Base-by-base conservation (phyloP, 1,284 basidiomycete species). In the Trichosporon faecale region DNA sequence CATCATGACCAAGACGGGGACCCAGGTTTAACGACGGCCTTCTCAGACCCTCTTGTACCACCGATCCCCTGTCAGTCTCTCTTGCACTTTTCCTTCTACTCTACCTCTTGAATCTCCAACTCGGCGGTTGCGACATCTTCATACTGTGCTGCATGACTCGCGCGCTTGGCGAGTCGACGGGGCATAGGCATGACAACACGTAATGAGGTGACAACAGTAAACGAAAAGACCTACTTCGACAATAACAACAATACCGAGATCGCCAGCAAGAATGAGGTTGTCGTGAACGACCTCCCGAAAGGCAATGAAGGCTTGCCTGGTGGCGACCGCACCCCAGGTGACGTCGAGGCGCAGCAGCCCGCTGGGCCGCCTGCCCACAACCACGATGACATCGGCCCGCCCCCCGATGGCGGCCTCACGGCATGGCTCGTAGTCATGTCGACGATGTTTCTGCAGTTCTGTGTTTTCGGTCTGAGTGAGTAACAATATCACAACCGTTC, bases 401-500 rank as follows among this genome's bases (percentile, higher is more conserved):
- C 81, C 27, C 82, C 82, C 6, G 81, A 83, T 68, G 82, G 82
- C 11, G 82, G 81, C 8, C 73, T 65, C 9, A 74, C 79, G 21
- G 82, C 82, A 31, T 83, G 82, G 81, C 68, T 74, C n/a, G 77
- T 77, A 40, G 78, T 83, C 7, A 40, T 67, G 21, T 74, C 76
- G 11, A 75, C 78, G 2, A 79, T 80, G 64, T 77, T 80, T 12
- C 72, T 80, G 9, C 66, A 80, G 49, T 82, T 83, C 66, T 78
- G 77, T 21, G 69, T 80, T 11, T 81, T 82, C 64, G 82, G 82
- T 3, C 75, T 82, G 25, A 74, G 81, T 83, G 69, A 74, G 80
- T 11, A n/a, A n/a, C 21, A 61, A 5, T 11, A 8, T 33, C 3
- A 6, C 18, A 3, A 14, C 18, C 9, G 9, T n/a, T 23, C 57